These are phyloP conservation scores for Rhizopus sp. DNA, from an alignment of 371 early-diverging fungal species.

Conservation along the genomic window DNA sequence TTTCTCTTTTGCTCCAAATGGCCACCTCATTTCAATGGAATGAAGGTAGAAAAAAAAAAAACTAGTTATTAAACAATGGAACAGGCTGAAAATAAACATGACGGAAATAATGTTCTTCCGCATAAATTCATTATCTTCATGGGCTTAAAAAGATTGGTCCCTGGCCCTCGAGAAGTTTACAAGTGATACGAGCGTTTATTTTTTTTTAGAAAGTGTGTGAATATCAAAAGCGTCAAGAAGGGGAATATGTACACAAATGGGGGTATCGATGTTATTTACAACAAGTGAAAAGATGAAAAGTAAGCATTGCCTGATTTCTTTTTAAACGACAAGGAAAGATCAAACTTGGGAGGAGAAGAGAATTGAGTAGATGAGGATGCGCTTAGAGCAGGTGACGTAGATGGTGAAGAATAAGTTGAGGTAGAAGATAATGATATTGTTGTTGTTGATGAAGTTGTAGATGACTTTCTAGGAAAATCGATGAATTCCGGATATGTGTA, in stretches of 20 bases:
- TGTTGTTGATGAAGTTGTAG: not conserved
- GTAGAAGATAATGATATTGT: not conserved
- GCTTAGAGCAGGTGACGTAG: slow-evolving; percentile 23
- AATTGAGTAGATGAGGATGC: slow-evolving; percentile 20
- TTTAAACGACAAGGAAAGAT: slow-evolving; percentile 9
- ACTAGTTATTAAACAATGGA: not conserved
- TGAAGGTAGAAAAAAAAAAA: not conserved
- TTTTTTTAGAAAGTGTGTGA: too few relatives aligned
- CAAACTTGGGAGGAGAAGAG: slow-evolving; percentile 23
- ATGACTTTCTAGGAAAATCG: slow-evolving; percentile 30
- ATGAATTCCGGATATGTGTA: slow-evolving; percentile 36
- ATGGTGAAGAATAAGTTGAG: slow-evolving; percentile 16
- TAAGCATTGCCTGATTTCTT: not conserved
- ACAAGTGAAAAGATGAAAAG: not conserved
- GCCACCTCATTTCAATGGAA: not conserved
- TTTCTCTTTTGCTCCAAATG: not conserved
- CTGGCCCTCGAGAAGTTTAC: too few relatives aligned
- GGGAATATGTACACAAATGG: too few relatives aligned
- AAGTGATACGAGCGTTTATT: too few relatives aligned
- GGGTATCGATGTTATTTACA: not conserved
- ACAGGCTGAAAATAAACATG: not conserved
- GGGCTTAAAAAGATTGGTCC: too few relatives aligned
- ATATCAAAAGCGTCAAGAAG: too few relatives aligned
- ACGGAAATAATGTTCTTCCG: slow-evolving; percentile 1
- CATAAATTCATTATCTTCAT: not conserved